phyloP scores from a whole-genome alignment of 306 rosid species.

The Macrotyloma uniflorum region DNA sequence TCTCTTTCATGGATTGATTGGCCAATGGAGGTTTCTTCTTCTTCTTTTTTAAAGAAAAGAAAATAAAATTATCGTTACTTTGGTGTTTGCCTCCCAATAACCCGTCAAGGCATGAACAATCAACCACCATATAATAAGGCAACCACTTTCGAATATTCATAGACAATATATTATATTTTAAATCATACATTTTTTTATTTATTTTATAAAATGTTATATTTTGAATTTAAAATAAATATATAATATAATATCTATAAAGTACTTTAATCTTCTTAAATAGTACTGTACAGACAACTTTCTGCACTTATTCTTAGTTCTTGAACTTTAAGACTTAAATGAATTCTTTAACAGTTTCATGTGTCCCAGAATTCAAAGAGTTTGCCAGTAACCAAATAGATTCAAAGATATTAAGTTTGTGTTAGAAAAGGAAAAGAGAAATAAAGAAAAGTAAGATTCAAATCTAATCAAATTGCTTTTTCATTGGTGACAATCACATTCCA shows the following conservation, averaged over 20 bases:
- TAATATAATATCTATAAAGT: neutral
- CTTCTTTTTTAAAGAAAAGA: too few relatives aligned
- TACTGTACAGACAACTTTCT: neutral
- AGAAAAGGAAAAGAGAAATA: neutral
- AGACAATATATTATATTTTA: neutral
- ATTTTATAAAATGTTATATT: neutral
- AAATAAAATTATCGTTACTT: too few relatives aligned
- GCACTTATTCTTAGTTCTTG: neutral
- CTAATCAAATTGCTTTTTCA: neutral
- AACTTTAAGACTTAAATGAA: neutral
- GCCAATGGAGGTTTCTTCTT: too few relatives aligned
- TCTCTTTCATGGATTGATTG: neutral
- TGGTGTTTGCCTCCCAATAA: neutral
- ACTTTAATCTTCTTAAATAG: neutral
- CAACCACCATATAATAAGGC: too few relatives aligned
- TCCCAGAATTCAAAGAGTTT: neutral
- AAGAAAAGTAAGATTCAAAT: slow-evolving; percentile 3
- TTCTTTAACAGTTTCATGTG: neutral
- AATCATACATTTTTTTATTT: neutral
- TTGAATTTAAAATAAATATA: neutral
- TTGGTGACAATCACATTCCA: neutral
- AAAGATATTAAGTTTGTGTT: neutral
- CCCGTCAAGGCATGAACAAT: neutral
- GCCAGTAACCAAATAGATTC: neutral
- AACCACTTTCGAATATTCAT: neutral